phyloP scores from a whole-genome alignment of 2,329 filamentous ascomycete genomes.

The Arthrinium puccinioides region DNA sequence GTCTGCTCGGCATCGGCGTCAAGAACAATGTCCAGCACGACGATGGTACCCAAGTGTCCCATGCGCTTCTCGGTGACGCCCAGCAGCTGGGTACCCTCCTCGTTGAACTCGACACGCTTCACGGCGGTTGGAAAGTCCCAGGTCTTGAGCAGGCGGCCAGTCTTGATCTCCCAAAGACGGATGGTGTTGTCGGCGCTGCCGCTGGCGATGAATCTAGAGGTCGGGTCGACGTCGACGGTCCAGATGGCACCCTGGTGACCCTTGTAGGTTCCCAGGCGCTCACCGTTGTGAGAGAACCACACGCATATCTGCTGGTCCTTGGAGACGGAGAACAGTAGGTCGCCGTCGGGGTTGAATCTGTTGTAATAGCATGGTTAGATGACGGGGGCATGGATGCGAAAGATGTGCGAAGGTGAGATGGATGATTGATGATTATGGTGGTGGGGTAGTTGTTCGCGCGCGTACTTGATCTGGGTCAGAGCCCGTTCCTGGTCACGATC shows the following conservation, averaged over 20 bases:
- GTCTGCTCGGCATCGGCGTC: slow-evolving; percentile 78
- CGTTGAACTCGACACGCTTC: slow-evolving; percentile 95
- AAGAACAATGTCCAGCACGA: slow-evolving; percentile 81
- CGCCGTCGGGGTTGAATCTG: slow-evolving; percentile 89
- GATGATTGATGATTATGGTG: no score
- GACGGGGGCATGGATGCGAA: slow-evolving; percentile 3
- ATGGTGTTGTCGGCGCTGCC: slow-evolving; percentile 98
- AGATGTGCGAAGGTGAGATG: slow-evolving; percentile 5
- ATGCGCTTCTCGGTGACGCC: slow-evolving; percentile 98
- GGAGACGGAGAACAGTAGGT: slow-evolving; percentile 89
- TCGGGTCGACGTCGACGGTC: slow-evolving; percentile 95
- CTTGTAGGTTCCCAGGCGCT: slow-evolving; percentile 92
- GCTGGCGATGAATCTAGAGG: slow-evolving; percentile 83
- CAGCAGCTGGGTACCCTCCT: slow-evolving; percentile 83
- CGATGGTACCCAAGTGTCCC: slow-evolving; percentile 90
- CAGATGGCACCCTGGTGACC: slow-evolving; percentile 97
- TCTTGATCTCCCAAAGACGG: slow-evolving; percentile 92
- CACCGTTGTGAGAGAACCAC: slow-evolving; percentile 97
- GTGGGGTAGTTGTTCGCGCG: slow-evolving; percentile 6
- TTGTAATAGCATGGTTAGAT: neutral
- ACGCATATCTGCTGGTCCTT: slow-evolving; percentile 97
- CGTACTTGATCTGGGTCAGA: slow-evolving; percentile 86
- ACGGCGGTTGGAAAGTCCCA: slow-evolving; percentile 98
- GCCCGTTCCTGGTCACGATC: slow-evolving; percentile 62
- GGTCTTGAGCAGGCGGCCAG: slow-evolving; percentile 86